Base-by-base conservation (phyloP, 2,329 filamentous ascomycete genomes). In the Capronia epimyces region DNA sequence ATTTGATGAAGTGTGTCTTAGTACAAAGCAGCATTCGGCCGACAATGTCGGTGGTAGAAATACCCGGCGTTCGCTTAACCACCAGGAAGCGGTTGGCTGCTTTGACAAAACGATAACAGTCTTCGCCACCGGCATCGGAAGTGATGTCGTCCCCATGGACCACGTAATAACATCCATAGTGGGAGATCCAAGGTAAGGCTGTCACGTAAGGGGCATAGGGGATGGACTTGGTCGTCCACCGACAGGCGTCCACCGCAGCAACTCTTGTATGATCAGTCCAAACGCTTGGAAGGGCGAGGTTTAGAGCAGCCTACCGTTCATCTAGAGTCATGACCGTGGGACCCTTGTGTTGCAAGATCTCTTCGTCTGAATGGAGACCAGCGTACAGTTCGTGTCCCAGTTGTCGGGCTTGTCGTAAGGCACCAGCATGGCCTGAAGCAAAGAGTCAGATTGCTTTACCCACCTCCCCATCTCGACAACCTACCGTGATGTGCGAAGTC, bases 41-140 rank as follows among this genome's bases (percentile, higher is more conserved):
- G 21, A 98, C 93, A n/a, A 98, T 79, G 66, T 98, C 93, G 2
- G 93, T 98, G 1, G 93, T 98, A 8, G 89, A 95, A 64, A 98
- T 98, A 53, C 89, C 90, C 0, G 93, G 93, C 1, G 93, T 97
- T 57, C 93, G 81, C 74, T 95, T 95, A 40, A 98, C 93, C 15
- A 98, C 89, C 71, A 94, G 90, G 80, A 98, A 98, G 37, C 93
- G 81, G 10, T 86, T 85, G 1, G 91, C 93, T 34, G 87, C 84
- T 72, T 98, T 98, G 64, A 98, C 93, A 65, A 91, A 97, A 54
- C 93, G 87, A 73, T 98, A 98, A 73, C 91, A 97, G 73, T 98
- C 93, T 67, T 95, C 86, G 36, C 93, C 93, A 60, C 83, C 83
- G 66, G 86, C 87, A 70, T 98, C 93, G 0, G 89, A 95, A 2